These are phyloP conservation scores for Pyrrhoderma noxium DNA, from an alignment of 1,284 basidiomycete genomes.

Conservation along the genomic window DNA sequence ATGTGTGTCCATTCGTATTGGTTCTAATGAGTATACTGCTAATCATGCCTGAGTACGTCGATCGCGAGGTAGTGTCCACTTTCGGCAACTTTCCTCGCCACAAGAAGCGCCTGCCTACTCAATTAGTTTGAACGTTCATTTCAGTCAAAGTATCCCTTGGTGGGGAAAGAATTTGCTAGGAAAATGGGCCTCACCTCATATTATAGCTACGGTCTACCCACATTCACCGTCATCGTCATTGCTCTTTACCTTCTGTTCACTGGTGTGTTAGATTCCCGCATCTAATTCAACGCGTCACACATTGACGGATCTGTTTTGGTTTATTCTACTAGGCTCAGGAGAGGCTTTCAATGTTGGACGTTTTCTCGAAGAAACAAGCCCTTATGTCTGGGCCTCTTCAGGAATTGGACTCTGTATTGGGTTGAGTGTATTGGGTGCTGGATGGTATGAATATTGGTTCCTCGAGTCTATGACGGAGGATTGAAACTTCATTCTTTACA, in stretches of 20 bases:
- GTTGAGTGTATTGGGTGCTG: conserved; percentile 88
- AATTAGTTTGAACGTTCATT: too few species aligned
- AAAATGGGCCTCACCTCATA: conserved; percentile 43
- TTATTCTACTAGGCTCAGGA: conserved; percentile 56
- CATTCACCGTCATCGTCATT: conserved; percentile 56
- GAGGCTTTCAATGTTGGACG: conserved; percentile 89
- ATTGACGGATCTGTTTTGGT: conserved; percentile 5
- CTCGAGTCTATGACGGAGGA: background rate
- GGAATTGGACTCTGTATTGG: conserved; percentile 94
- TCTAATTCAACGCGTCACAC: conserved; percentile 4
- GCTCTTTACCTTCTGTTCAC: conserved; percentile 85
- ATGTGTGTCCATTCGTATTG: conserved; percentile 32
- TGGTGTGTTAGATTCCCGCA: conserved; percentile 40
- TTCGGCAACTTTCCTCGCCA: too few species aligned
- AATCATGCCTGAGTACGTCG: too few species aligned
- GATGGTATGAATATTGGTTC: conserved; percentile 61
- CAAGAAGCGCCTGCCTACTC: too few species aligned
- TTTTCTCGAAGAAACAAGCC: conserved; percentile 90
- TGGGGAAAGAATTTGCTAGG: background rate
- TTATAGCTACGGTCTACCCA: conserved; percentile 60
- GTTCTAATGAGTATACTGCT: too few species aligned
- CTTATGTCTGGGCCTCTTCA: conserved; percentile 87
- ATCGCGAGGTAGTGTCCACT: too few species aligned
- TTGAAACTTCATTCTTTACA: conserved; percentile 29
- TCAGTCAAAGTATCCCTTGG: background rate